These are phyloP conservation scores for Volvariella volvacea DNA, from an alignment of 1,284 basidiomycete species.

Conservation along the genomic window DNA sequence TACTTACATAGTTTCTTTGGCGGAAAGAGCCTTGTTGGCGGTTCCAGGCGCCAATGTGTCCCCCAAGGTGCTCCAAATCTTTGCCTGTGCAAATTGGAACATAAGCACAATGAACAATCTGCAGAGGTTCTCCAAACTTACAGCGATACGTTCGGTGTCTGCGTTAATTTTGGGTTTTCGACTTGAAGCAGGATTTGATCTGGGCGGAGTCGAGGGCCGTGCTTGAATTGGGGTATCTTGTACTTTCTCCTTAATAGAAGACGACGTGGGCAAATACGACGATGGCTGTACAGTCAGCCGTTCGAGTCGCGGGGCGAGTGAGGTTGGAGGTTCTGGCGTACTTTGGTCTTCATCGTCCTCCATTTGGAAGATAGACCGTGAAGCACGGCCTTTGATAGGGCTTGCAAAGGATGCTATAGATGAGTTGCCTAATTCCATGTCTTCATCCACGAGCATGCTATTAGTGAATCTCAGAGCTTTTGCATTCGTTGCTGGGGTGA, in stretches of 20 bases:
- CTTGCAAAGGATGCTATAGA: conserved; percentile 45
- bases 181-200: too few relatives aligned
- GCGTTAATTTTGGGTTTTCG: conserved; percentile 25
- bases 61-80: conserved; percentile 60
- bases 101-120: too few relatives aligned
- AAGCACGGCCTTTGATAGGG: conserved; percentile 19
- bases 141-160: conserved; percentile 57
- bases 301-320: too few relatives aligned
- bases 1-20: conserved; percentile 62
- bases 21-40: conserved; percentile 37
- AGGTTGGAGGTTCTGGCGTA: too few relatives aligned
- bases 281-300: too few relatives aligned
- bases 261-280: too few relatives aligned
- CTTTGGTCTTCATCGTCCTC: too few relatives aligned
- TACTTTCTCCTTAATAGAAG: too few relatives aligned
- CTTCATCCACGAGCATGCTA: conserved; percentile 53
- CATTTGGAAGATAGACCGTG: too few relatives aligned
- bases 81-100: conserved; percentile 34
- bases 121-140: conserved; percentile 15
- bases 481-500: conserved; percentile 43
- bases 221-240: too few relatives aligned
- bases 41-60: conserved; percentile 24
- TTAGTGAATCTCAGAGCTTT: conserved; percentile 52
- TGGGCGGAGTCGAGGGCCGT: too few relatives aligned
- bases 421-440: conserved; percentile 51